A percentile compares a stretch with the other conserved stretches of the same genome.
These are phyloP conservation scores for Fonsecaea nubica DNA, from an alignment of 2,329 filamentous ascomycete genomes.

Conservation along the genomic window DNA sequence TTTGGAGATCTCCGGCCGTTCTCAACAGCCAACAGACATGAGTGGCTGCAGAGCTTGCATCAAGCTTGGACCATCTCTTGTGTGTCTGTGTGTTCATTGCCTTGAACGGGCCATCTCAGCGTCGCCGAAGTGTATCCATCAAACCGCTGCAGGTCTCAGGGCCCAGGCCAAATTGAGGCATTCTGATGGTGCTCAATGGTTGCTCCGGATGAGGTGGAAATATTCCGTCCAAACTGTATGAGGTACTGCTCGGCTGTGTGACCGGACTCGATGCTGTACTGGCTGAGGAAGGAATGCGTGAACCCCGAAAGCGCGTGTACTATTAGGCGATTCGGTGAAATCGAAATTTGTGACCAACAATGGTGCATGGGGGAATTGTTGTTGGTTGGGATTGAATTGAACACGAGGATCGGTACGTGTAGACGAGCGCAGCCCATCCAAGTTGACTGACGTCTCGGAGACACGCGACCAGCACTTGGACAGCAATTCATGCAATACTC, in stretches of 20 bases:
- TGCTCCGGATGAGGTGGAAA: slow-evolving; percentile 15
- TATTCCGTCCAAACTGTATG: slow-evolving; percentile 1
- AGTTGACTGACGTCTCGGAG: not conserved
- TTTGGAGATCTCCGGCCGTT: not conserved
- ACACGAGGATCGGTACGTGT: not conserved
- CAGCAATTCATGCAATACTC: slow-evolving; percentile 2
- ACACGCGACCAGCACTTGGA: not conserved
- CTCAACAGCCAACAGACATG: not conserved
- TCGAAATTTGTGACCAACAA: not conserved
- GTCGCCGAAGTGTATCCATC: slow-evolving; percentile 7
- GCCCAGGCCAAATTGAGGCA: not conserved
- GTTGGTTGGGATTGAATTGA: not conserved
- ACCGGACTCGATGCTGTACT: slow-evolving; percentile 18
- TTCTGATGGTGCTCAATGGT: slow-evolving; percentile 6
- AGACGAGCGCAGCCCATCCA: not conserved
- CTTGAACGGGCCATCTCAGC: not conserved
- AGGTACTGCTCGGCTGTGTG: slow-evolving; percentile 8
- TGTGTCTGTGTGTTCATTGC: not conserved
- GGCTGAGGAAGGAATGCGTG: not conserved
- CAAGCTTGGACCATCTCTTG: not conserved
- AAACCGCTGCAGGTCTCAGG: not conserved
- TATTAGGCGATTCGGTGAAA: not conserved
- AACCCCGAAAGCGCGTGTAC: not conserved
- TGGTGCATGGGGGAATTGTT: not conserved
- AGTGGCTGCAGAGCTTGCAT: not conserved